Evolutionary conservation across 208 protist species (phyloP).

Genomic region (Leishmania tropica): DNA sequence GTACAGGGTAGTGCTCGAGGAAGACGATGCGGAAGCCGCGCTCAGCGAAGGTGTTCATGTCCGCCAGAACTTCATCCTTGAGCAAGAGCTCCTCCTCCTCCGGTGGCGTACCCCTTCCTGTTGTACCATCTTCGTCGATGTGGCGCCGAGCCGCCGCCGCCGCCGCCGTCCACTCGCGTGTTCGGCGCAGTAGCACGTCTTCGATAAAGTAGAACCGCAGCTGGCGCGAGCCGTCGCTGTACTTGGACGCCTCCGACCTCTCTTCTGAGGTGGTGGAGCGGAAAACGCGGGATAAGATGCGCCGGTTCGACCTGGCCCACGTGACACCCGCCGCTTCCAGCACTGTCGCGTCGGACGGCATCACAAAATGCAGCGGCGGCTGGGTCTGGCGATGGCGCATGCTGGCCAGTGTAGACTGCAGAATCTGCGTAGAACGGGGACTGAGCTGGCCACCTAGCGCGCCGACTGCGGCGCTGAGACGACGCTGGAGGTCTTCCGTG

Average conservation of each 20-base stretch:
- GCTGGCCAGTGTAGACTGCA: constrained; percentile 41
- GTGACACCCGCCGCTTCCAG: constrained; percentile 27
- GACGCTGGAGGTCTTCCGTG: constrained; percentile 34
- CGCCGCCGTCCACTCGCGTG: not conserved
- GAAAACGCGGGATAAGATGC: constrained; percentile 78
- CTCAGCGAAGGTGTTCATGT: constrained; percentile 40
- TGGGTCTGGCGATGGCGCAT: constrained; percentile 35
- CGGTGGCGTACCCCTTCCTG: not conserved
- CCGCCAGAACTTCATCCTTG: constrained; percentile 16
- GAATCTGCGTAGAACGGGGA: constrained; percentile 25
- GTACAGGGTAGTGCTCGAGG: constrained; percentile 75
- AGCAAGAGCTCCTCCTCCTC: constrained; percentile 14
- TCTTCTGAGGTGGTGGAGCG: constrained; percentile 25
- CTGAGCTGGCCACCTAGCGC: not conserved
- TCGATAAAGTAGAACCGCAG: constrained; percentile 79
- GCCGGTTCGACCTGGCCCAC: constrained; percentile 68
- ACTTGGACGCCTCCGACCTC: constrained; percentile 30
- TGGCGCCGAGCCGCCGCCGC: not conserved
- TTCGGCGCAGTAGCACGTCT: constrained; percentile 46
- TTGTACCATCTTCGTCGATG: constrained; percentile 12
- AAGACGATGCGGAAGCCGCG: constrained; percentile 78
- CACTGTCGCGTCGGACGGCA: constrained; percentile 4
- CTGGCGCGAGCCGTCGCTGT: constrained; percentile 59
- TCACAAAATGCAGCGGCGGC: constrained; percentile 65
- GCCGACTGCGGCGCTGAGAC: constrained; percentile 14